Evolutionary conservation across 352 stramenopile species (phyloP), one percentile per base, ranked within the genome.

Genomic region (Thraustochytrium striatum): DNA sequence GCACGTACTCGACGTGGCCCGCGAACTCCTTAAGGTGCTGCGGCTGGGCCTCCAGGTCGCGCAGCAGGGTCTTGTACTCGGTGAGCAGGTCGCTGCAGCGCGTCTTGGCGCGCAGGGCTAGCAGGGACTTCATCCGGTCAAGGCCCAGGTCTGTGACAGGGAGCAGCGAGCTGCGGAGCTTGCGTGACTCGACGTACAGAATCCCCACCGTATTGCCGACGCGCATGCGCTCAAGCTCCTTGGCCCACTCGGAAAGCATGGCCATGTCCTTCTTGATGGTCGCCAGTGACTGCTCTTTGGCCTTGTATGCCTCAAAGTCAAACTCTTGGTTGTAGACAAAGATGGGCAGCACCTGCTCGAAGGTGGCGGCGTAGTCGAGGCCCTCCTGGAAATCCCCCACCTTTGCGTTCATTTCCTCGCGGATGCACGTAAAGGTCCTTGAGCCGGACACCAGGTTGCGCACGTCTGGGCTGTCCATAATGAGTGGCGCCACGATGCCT

Each of bases 191-290:
- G 3, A 98, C 91, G 70, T 89, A 85, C 5, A 98, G 79, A 36
- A 94, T 96, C 0, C 93, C 93, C 57, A 95, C 94, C 1, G 90
- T 92, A 68, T 96, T 90, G 1, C 91, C 90, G 0, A 88, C 89
- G 30, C 90, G 86, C 91, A 97, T 95, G 61, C 96, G 95, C 70
- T 97, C 91, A 19, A 97, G 87, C 81, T 97, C 92, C 78, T 96
- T 96, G 58, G 95, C 87, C 93, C 93, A 97, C 33, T 85, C 90
- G 32, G 86, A 89, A 35, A 97, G 95, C 59, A 92, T 87, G 38
- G 94, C 79, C 89, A 97, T 94, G 52, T 97, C 91, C 0, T 85
- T 86, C 70, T 93, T 79, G 50, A 79, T 79, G 19, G 55, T 62
- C 25, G 0, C 36, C 21, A 79, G 69, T 28, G 33, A 47, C 47